phyloP scores from a whole-genome alignment of 192 early-diverging fungal species.

The Coemansia sp. region DNA sequence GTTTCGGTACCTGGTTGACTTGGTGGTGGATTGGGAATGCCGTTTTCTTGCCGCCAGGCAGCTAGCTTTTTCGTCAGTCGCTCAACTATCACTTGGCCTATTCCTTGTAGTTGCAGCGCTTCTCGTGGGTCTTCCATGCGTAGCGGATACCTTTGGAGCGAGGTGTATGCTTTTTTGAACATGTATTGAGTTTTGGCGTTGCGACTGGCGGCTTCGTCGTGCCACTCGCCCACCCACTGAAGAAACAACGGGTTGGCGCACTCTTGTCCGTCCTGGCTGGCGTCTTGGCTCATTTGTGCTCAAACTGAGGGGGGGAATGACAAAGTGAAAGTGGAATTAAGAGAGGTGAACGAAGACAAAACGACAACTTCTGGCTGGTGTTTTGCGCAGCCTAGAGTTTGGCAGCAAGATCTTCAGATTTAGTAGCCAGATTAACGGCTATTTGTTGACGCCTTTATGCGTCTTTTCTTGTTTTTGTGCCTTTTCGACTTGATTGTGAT shows the following conservation, averaged over 20 bases:
- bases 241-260: conserved; percentile 73
- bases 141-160: conserved; percentile 64
- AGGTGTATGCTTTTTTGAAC: conserved; percentile 65
- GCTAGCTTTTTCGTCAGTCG: conserved; percentile 60
- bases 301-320: not conserved
- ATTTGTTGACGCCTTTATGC: conserved; percentile 6
- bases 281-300: conserved; percentile 14
- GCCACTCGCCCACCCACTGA: conserved; percentile 73
- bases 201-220: conserved; percentile 56
- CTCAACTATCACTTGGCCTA: conserved; percentile 61
- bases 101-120: conserved; percentile 63
- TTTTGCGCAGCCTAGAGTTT: not conserved
- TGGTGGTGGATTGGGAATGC: conserved; percentile 15
- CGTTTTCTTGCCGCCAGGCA: conserved; percentile 61
- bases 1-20: conserved; percentile 1
- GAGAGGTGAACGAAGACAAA: not conserved
- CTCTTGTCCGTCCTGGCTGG: conserved; percentile 17
- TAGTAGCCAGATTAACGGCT: not conserved
- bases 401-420: not conserved
- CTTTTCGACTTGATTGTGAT: not conserved
- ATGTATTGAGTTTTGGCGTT: conserved; percentile 60
- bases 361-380: not conserved
- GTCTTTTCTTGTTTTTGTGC: conserved; percentile 5
- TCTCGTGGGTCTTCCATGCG: conserved; percentile 63
- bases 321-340: not conserved